Evolutionary conservation across 2,329 filamentous ascomycete genomes (phyloP), one percentile per base, ranked within the genome.

Genomic region (Penicillium sp.): DNA sequence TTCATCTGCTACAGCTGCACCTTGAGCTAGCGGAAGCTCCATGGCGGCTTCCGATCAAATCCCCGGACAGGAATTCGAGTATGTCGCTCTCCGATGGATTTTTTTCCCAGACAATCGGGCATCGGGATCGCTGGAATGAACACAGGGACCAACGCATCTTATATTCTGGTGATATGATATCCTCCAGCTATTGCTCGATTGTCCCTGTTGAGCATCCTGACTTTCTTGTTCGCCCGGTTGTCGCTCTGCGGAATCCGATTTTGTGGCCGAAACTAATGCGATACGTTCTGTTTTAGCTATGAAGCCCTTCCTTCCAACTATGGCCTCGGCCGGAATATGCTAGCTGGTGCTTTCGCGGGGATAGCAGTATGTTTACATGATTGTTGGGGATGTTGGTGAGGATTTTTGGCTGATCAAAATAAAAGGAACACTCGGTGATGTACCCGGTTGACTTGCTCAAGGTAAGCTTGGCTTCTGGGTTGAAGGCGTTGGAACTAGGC

Each of bases 361-460:
- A 95, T 97, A 78, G 91, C 92, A 70, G 91, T 95, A 87, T 68
- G 87, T 73, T 66, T 39, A 50, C 41, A 34, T 40, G 44, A 40
- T 50, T 27, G 15, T 51, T 33, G 21, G 25, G 11, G 21, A 21
- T 33, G 10, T 21, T n/a, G 31, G 23, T 34, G 53, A 41, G 44
- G 44, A 43, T 29, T 57, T 52, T 52, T 33, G 49, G 39, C 67
- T 58, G 51, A 65, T 61, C 60, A 48, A 48, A 50, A 51, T 63
- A 66, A 56, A 68, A 97, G 92, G 93, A 97, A 80, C 93, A 97
- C 77, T 95, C 93, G 58, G 92, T 96, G 70, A 97, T 99, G 94
- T 99, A 99, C 74, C 94, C 94, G 21, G 90, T 99, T 72, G 94
- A 99, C 79, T 86, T 96, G 66, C 89, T 99, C 73, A 99, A 99